Conservation (phyloP, 2,329 filamentous ascomycete species). For the Diaporthe vaccinii region DNA sequence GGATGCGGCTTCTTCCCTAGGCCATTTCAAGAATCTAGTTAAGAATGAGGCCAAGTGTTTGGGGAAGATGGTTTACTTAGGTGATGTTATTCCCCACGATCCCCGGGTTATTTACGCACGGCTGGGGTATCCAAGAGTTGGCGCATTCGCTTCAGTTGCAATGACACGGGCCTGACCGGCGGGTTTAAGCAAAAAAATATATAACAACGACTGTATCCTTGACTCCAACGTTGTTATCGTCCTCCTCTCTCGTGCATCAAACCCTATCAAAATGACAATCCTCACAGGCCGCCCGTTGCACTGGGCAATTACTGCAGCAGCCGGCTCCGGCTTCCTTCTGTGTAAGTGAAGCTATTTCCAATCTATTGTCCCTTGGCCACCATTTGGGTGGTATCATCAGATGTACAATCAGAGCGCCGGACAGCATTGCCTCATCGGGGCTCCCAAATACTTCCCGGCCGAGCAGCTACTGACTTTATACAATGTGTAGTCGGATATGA, state of each 20-base stretch:
- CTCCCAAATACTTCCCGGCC: background rate
- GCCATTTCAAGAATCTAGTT: slow-evolving; percentile 4
- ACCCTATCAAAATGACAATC: slow-evolving; percentile 41
- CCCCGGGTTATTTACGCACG: slow-evolving; percentile 17
- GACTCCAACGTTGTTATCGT: background rate
- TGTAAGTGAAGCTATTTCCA: slow-evolving; percentile 16
- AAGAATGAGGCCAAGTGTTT: slow-evolving; percentile 17
- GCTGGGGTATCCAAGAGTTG: slow-evolving; percentile 28
- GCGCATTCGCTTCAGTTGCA: slow-evolving; percentile 11
- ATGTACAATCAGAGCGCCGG: background rate
- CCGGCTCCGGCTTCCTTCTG: slow-evolving; percentile 54
- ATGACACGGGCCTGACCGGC: slow-evolving; percentile 1
- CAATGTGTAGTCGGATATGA: slow-evolving; percentile 48
- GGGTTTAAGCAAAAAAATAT: background rate
- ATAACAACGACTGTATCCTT: slow-evolving; percentile 16
- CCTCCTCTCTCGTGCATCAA: slow-evolving; percentile 16
- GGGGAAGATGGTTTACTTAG: background rate
- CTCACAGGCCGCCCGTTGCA: slow-evolving; percentile 53
- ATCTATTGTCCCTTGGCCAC: background rate
- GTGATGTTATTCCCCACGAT: background rate
- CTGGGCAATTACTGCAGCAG: slow-evolving; percentile 54
- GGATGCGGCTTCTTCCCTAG: background rate
- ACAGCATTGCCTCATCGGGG: background rate
- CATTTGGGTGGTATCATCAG: background rate
- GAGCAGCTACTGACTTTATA: slow-evolving; percentile 21